phyloP scores from a whole-genome alignment of 768 basidiomycete species.

The Pleurotus pulmonarius region DNA sequence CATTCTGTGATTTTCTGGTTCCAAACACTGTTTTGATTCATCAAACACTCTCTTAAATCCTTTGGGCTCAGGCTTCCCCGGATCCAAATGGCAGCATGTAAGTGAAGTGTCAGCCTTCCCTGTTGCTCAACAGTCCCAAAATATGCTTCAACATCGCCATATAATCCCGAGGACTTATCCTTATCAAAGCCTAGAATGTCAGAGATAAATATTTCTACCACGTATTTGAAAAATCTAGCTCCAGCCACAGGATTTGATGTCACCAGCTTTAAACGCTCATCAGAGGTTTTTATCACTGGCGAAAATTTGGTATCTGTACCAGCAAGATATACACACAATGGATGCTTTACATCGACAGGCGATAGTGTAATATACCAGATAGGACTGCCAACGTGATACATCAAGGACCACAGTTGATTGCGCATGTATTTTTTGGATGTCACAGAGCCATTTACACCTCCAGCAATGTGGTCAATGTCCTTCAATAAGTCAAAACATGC shows the following conservation, averaged over 20 bases:
- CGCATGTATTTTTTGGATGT: slow-evolving; percentile 23
- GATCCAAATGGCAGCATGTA: neutral
- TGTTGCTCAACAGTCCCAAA: neutral
- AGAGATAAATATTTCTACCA: too few relatives aligned
- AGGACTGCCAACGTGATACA: too few relatives aligned
- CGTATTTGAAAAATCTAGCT: too few relatives aligned
- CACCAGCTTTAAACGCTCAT: too few relatives aligned
- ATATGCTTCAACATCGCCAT: too few relatives aligned
- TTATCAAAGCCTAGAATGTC: too few relatives aligned
- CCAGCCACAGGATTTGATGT: too few relatives aligned
- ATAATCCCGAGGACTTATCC: too few relatives aligned
- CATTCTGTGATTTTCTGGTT: slow-evolving; percentile 23
- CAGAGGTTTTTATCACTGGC: too few relatives aligned
- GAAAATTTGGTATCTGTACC: slow-evolving; percentile 9
- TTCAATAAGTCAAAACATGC: slow-evolving; percentile 28
- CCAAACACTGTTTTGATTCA: neutral
- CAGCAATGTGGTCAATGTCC: slow-evolving; percentile 30
- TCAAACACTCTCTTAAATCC: neutral
- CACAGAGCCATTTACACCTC: slow-evolving; percentile 22
- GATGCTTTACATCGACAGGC: too few relatives aligned
- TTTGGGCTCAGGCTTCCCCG: neutral
- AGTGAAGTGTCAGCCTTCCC: neutral
- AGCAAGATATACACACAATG: slow-evolving; percentile 21
- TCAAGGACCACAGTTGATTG: slow-evolving; percentile 8
- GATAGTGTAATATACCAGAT: too few relatives aligned